These are phyloP conservation scores for Phytopythium chamaehyphon DNA, from an alignment of 352 stramenopile genomes.

Conservation along the genomic window DNA sequence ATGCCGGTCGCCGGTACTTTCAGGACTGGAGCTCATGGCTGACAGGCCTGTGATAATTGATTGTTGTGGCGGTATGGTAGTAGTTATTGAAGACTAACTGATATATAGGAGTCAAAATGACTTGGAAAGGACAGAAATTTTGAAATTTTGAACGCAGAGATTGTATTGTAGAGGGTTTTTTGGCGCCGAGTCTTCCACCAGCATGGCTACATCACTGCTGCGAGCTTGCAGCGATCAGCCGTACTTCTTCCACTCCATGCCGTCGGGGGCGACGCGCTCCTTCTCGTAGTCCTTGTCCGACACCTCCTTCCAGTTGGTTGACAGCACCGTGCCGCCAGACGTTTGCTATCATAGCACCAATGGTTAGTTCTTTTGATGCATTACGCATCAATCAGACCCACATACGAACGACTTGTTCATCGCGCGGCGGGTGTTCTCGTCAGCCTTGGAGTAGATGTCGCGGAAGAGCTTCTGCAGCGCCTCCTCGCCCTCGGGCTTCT, in stretches of 20 bases:
- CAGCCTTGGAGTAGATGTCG: conserved; percentile 91
- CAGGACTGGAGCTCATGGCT: no score
- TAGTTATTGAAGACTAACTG: conserved; percentile 5
- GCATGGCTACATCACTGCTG: no score
- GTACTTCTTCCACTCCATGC: conserved; percentile 92
- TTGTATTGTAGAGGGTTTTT: no score
- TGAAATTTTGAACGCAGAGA: conserved; percentile 2
- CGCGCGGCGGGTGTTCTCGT: conserved; percentile 86
- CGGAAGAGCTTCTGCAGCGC: conserved; percentile 90
- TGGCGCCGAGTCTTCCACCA: no score
- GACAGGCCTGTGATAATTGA: no score
- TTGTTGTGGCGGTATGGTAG: no score
- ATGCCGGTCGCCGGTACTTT: conserved; percentile 15
- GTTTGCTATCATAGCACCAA: no score
- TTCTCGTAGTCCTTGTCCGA: conserved; percentile 89
- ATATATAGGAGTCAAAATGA: background rate
- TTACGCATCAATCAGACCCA: conserved; percentile 7
- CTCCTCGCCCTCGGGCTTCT: conserved; percentile 90
- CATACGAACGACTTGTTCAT: conserved; percentile 94
- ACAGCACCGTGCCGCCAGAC: conserved; percentile 89
- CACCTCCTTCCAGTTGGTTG: conserved; percentile 92
- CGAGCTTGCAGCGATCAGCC: conserved; percentile 20
- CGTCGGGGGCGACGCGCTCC: conserved; percentile 73
- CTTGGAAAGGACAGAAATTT: no score
- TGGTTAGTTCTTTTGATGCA: no score